phyloP scores from a whole-genome alignment of 495 filamentous ascomycete species.

The Massariosphaeria phaeospora region DNA sequence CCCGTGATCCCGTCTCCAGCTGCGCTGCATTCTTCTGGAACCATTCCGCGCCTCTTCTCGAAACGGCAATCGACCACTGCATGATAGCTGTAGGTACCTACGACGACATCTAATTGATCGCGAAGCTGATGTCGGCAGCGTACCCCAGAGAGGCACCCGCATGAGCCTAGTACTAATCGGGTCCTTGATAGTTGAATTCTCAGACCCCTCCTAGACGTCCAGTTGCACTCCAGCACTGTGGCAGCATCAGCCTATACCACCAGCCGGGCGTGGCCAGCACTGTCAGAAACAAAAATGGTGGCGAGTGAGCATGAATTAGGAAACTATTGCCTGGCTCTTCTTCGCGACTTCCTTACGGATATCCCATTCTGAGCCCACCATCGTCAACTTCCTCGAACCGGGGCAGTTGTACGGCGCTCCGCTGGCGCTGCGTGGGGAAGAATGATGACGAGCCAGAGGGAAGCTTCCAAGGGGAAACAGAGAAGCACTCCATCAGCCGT shows the following conservation, averaged over 20 bases:
- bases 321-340: constrained; percentile 21
- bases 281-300: constrained; percentile 18
- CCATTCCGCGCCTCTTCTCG: constrained; percentile 7
- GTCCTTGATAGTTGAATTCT: constrained; percentile 21
- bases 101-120: not conserved
- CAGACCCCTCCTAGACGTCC: constrained; percentile 18
- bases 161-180: constrained; percentile 17
- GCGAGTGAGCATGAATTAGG: constrained; percentile 22
- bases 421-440: constrained; percentile 15
- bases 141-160: constrained; percentile 5
- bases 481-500: constrained; percentile 7
- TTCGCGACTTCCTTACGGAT: constrained; percentile 13
- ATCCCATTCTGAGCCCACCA: constrained; percentile 20
- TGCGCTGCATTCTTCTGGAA: constrained; percentile 1
- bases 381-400: constrained; percentile 18
- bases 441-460: constrained; percentile 22
- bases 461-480: constrained; percentile 23
- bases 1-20: not conserved
- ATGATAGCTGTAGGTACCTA: not conserved
- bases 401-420: constrained; percentile 1
- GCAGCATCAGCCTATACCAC: constrained; percentile 15
- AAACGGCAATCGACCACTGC: constrained; percentile 4
- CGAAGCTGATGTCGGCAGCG: constrained; percentile 17
- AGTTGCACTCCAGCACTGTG: constrained; percentile 9
- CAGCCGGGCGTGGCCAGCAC: not conserved